Base-by-base conservation (phyloP, 1,284 basidiomycete genomes). In the Sporisorium exsertum region DNA sequence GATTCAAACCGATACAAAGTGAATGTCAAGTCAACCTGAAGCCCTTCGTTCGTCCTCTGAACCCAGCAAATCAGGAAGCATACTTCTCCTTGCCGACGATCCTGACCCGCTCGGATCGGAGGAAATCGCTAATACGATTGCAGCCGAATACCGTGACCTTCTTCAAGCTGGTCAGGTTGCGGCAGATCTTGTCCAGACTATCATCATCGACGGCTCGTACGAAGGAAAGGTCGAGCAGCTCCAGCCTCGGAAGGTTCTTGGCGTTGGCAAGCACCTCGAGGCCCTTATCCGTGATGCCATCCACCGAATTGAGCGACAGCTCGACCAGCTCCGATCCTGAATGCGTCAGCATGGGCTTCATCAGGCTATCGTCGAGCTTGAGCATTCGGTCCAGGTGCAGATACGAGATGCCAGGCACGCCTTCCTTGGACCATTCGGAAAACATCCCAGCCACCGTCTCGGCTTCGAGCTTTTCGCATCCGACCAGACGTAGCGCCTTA, bases 151-250 rank as follows among this genome's bases (percentile, higher is more conserved):
- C 72, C 54, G 77, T 82, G 26, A 86, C 58, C 51, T 64, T 71
- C 58, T 79, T 68, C 22, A 87, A 33, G 43, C 57, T 71, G 4
- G 56, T 57, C n/a, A 82, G 58, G 12, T 71, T 66, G 6, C 62
- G 46, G 18, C 94, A 84, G 79, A 94, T 87, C 22, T 86, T 88
- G 84, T 93, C 92, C 68, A 98, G 86, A 2, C 92, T 88, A 80
- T 92, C 94, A 85, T 99, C 93, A 75, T 95, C 92, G 33, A 94
- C 89, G 40, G 90, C 89, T 46, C 96, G 87, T 75, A 95, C 95
- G 89, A 94, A 99, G 1, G 94, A 92, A 7, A 97, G 85, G 81
- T 99, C 93, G 37, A 98, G 81, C 80, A 87, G 88, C 72, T 86
- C 87, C 76, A 97, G 81, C 9, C 49, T 58, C 5, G 66, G 72